Evolutionary conservation across 805 yeast genomes (phyloP).

Genomic region (Metschnikowia matae): DNA sequence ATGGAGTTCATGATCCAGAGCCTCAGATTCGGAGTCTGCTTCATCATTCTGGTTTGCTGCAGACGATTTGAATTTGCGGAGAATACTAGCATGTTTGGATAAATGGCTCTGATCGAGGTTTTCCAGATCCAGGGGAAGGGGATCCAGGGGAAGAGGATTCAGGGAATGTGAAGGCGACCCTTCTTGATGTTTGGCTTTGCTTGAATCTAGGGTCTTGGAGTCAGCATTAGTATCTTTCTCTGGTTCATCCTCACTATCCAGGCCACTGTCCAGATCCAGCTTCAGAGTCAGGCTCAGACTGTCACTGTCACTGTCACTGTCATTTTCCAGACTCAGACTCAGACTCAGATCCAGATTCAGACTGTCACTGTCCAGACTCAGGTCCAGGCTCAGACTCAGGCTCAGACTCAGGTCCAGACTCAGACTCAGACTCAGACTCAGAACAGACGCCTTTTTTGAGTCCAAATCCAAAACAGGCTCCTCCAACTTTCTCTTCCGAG

Average conservation of each 20-base stretch:
- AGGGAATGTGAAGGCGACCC: too few relatives aligned
- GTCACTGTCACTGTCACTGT: constrained; percentile 6
- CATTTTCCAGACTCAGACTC: background rate
- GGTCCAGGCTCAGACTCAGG: background rate
- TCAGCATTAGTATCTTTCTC: constrained; percentile 9
- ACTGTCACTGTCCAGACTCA: background rate
- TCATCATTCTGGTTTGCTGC: constrained; percentile 16
- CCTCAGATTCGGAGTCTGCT: constrained; percentile 24
- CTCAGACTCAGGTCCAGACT: background rate
- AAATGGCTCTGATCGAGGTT: constrained; percentile 3
- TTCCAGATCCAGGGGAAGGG: background rate
- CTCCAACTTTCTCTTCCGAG: constrained; percentile 18
- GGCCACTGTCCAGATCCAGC: background rate
- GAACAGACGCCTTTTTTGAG: background rate
- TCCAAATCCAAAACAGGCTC: constrained; percentile 1
- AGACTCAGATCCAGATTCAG: constrained; percentile 1
- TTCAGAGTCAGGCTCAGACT: constrained; percentile 10
- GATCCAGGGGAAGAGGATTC: too few relatives aligned
- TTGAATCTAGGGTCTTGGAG: constrained; percentile 12
- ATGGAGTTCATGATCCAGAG: constrained; percentile 16
- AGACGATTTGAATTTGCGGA: constrained; percentile 46
- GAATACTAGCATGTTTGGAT: constrained; percentile 47
- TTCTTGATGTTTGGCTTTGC: too few relatives aligned
- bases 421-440: background rate
- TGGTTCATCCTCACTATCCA: constrained; percentile 13